Base-by-base conservation (phyloP, 1,284 basidiomycete genomes). In the Coriolopsis trogii region DNA sequence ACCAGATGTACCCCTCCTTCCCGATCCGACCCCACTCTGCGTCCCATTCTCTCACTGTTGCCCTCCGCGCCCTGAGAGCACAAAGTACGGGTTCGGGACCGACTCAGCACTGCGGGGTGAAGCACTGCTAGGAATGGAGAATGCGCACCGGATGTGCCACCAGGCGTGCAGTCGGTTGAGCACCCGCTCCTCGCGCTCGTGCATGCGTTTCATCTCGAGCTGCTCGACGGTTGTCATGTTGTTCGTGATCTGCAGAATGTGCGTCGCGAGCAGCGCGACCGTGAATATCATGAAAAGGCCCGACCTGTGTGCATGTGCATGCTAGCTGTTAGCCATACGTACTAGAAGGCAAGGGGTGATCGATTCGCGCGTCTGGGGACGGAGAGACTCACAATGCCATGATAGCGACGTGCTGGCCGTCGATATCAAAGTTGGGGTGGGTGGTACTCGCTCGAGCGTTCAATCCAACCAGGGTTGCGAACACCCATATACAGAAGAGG, bases 1-100 rank as follows among this genome's bases (percentile, higher is more conserved):
- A 95, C 92, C 92, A 96, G 4, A 93, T 69, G 66, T 95, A 88
- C 0, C 89, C 93, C 63, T 95, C 91, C 20, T 69, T 79, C 6
- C 78, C 76, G 2, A 87, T 75, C 23, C 73, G 64, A 0, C 93
- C 93, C 91, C 91, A 95, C 58, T 91, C 85, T 6, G 68, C 63
- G 61, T 93, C 83, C 87, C 91, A 94, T 26, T 75, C 67, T 39
- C 63, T 67, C 33, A 56, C 63, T n/a, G 73, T 80, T 26, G 64
- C 65, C 33, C 69, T 65, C 62, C 79, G 82, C 18, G 71, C 74
- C 28, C 84, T 87, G 60, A 13, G n/a, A n/a, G n/a, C n/a, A n/a
- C n/a, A n/a, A n/a, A n/a, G n/a, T n/a, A n/a, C n/a, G n/a, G n/a
- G n/a, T n/a, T n/a, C n/a, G n/a, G n/a, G n/a, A n/a, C n/a, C n/a